Evolutionary conservation across 257 asterid genomes (phyloP), one percentile per base, ranked within the genome.

Genomic region (Ilex aquifolium): DNA sequence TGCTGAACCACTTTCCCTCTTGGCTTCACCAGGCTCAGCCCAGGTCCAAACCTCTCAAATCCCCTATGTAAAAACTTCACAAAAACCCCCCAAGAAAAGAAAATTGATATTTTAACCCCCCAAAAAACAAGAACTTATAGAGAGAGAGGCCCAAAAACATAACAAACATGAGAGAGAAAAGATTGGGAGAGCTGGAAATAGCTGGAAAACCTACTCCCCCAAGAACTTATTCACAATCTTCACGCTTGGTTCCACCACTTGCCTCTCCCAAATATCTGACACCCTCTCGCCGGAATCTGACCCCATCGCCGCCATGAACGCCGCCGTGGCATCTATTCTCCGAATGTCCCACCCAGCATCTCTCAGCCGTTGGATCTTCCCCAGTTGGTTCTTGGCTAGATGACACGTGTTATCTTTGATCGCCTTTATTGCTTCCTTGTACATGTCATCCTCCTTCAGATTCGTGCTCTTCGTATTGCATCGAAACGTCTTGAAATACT

Each of bases 201-300:
- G 95, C 87, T 82, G 88, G 72, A 68, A 40, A 32, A 31, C 57
- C 74, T 80, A 84, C 83, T 80, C 95, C 86, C 78, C 73, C 88
- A 89, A 78, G 81, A 91, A 91, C 61, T 72, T 72, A 74, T 78
- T 85, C 93, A 91, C 89, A 76, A 91, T 83, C 86, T 85, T 82
- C 80, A 74, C 86, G 82, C 98, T 86, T 73, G 90, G 93, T 56
- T 80, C 80, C 73, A 86, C 29, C 61, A 91, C 95, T 68, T 75
- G 65, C 66, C 69, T 78, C 42, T 83, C 91, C 98, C 98, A 91
- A 8, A 80, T 66, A 36, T 72, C 88, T 56, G 80, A 73, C 76
- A 56, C 61, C 72, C 71, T 68, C 46, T 70, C 54, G 7, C 81
- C 88, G 36, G 57, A 53, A 53, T n/a, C 57, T 10, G 15, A 49